A percentile compares a stretch with the other conserved stretches of the same genome.
phyloP scores from a whole-genome alignment of 2,329 filamentous ascomycete genomes.

The Fusarium domesticum region DNA sequence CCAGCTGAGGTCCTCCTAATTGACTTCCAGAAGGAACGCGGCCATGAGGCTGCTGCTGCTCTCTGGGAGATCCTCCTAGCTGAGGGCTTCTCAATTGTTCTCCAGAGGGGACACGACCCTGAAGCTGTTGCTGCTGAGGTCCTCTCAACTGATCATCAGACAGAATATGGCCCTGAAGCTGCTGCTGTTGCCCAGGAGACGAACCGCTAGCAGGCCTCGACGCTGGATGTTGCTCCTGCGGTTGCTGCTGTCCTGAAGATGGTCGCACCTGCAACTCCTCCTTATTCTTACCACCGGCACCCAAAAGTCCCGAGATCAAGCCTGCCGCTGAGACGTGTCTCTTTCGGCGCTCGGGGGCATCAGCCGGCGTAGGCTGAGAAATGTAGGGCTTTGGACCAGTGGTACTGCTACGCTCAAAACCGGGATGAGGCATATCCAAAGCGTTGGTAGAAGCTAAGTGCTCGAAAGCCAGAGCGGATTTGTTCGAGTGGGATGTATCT shows the following conservation, averaged over 20 bases:
- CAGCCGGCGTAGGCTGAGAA: constrained; percentile 7
- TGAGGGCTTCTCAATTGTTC: no score
- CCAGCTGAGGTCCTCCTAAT: not conserved
- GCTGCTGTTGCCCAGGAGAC: not conserved
- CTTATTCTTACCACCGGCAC: constrained; percentile 24
- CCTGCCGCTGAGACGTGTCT: constrained; percentile 32
- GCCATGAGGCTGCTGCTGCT: not conserved
- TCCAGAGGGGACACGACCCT: constrained; percentile 6
- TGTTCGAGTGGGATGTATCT: constrained; percentile 16
- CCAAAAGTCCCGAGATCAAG: constrained; percentile 31
- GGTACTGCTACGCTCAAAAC: constrained; percentile 24
- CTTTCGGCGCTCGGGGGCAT: constrained; percentile 20
- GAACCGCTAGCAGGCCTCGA: constrained; percentile 1
- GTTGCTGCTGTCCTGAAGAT: constrained; percentile 15
- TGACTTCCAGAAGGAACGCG: not conserved
- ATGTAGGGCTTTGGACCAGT: constrained; percentile 20
- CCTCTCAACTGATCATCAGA: no score
- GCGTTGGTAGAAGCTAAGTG: constrained; percentile 11
- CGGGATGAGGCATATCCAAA: constrained; percentile 13
- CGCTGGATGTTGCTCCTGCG: constrained; percentile 2
- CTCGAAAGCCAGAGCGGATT: constrained; percentile 14
- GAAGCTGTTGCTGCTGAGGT: not conserved
- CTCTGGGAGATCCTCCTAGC: no score
- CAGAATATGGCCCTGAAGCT: no score
- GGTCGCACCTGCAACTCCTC: constrained; percentile 9